Evolutionary conservation across 305 asterid genomes (phyloP), one percentile per base, ranked within the genome.

Genomic region (Fraxinus angustifolia): DNA sequence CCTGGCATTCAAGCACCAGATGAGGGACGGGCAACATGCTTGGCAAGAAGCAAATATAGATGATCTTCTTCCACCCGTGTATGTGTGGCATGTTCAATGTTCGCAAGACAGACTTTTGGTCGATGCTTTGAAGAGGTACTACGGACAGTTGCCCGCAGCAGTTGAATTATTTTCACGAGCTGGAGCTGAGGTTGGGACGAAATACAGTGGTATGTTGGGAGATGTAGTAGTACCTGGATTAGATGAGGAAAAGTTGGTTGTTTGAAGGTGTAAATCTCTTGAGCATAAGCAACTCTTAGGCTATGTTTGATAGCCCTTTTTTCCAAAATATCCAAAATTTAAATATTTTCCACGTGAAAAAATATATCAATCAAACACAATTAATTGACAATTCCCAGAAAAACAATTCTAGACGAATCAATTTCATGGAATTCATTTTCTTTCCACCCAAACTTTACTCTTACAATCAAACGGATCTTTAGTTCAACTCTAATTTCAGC

Each of bases 11-110:
- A 93, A 92, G 87, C 96, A 91, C 87, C 98, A 93, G 85, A 91
- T 91, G 96, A 82, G 96, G 83, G 96, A 91, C 48, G 98, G 97
- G 14, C 94, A 92, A 48, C 98, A 93, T 78, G 94, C 86, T 62
- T 92, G 98, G 96, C 96, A 93, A 78, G 92, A 90, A 81, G 96
- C 98, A 8, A 87, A 91, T 12, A 50, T 89, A 31, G 97, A 92
- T 10, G 90, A 90, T 78, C 50, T 92, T 62, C 76, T 90, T 36
- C 93, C 91, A 4, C 91, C 92, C 0, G 88, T 87, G 8, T 85
- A 88, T 7, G 97, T 91, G 38, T 93, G 96, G 98, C 98, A 93
- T 76, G 91, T 85, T 38, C 76, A 19, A 1, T 78, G 85, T 67
- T 36, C 81, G 10, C 75, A 35, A 0, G 30, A 72, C 31, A 33